Conservation (phyloP, 805 yeast species). For the Myxozyma neotropica region DNA sequence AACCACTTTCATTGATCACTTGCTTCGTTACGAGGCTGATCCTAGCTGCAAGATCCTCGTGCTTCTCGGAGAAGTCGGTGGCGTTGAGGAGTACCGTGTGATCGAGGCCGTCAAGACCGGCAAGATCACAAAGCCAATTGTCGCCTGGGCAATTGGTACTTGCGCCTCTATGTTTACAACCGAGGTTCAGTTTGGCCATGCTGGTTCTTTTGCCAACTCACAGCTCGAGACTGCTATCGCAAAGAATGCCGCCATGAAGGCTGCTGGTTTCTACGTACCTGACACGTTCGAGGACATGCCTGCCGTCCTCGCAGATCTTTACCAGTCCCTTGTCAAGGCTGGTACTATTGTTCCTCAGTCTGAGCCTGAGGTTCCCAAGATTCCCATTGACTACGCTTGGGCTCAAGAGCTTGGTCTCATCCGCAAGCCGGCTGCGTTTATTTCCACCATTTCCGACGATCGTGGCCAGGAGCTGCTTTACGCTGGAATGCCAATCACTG, state of each 20-base stretch:
- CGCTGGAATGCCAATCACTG: conserved; percentile 53
- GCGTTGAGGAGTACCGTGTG: conserved; percentile 73
- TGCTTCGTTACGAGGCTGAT: conserved; percentile 63
- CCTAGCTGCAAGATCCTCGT: conserved; percentile 68
- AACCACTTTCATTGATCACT: conserved; percentile 69
- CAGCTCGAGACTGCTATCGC: conserved; percentile 69
- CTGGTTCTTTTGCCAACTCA: conserved; percentile 71
- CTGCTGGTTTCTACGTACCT: conserved; percentile 92
- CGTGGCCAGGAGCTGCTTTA: conserved; percentile 52
- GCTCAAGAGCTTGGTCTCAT: conserved; percentile 52
- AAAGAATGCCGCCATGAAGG: conserved; percentile 75
- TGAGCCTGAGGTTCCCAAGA: conserved; percentile 53
- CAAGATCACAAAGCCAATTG: conserved; percentile 67
- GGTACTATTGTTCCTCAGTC: conserved; percentile 46
- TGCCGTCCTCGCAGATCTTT: conserved; percentile 55
- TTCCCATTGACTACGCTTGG: conserved; percentile 53
- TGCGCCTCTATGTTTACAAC: conserved; percentile 72
- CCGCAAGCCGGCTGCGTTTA: conserved; percentile 53
- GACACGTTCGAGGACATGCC: conserved; percentile 62
- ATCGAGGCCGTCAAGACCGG: conserved; percentile 66
- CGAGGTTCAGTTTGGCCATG: conserved; percentile 63
- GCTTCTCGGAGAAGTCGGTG: conserved; percentile 70
- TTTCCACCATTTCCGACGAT: conserved; percentile 53
- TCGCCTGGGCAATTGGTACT: conserved; percentile 73
- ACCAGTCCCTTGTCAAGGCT: conserved; percentile 64